Evolutionary conservation across 225 moss, liverwort and hornwort species (phyloP), one percentile per base, ranked within the genome.

Genomic region (Lunularia cruciata): DNA sequence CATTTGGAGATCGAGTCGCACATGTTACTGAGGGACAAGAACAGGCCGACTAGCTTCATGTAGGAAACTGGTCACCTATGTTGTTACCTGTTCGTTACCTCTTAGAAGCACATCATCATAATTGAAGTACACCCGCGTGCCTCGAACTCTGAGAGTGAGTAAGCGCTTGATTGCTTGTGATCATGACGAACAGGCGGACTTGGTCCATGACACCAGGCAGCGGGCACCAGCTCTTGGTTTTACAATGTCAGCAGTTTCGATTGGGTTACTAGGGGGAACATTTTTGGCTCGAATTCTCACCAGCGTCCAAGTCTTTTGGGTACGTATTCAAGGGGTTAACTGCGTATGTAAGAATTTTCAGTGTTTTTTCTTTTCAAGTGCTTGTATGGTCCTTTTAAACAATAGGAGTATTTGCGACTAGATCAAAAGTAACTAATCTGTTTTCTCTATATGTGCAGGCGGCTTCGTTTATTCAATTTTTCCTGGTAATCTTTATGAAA

Each of bases 221-320:
- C 33, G 67, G 35, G 49, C 67, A 52, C 49, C 67, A 12, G 67
- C 67, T 14, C 12, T 67, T 35, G 67, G 67, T 22, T 8, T 67
- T 19, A 35, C 67, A 0, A 51, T 67, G 67, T 20, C 67, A 23
- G 51, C 53, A 13, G 12, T 67, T 35, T 67, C 51, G 23, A 22
- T 52, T 6, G 67, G 67, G 2, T n/a, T 67, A 5, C 67, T 67
- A 2, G 51, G 3, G 15, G 67, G 67, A 22, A 67, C 67, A 22
- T 35, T 52, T n/a, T 2, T 36, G 22, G 67, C 51, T 2, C 67
- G 67, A 20, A 12, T 35, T 12, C 11, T 52, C 12, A 36, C 11
- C n/a, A 51, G 3, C 20, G 51, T 23, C 34, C 67, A 67, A 23
- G 12, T 67, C 23, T 52, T 67, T 9, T 12, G 19, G 1, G 67